Conservation (phyloP, 495 filamentous ascomycete species). For the Penicillium salamii region DNA sequence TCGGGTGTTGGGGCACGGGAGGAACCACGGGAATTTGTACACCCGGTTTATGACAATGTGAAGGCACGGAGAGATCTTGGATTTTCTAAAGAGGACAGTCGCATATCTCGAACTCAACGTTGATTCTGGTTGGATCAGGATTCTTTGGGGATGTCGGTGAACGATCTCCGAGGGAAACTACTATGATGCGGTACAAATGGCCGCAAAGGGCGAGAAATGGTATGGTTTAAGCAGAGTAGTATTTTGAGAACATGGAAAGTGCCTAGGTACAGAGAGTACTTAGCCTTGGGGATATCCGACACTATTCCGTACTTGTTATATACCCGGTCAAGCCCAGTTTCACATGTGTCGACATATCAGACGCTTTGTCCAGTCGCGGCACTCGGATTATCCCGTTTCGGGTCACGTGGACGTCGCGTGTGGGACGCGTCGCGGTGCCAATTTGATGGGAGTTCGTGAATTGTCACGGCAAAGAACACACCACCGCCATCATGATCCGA, state of each 20-base stretch:
- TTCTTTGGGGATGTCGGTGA: constrained; percentile 42
- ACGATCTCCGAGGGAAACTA: constrained; percentile 21
- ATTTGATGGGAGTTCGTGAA: constrained; percentile 6
- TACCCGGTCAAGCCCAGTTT: not conserved
- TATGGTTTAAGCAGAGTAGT: too few species aligned
- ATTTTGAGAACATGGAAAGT: too few species aligned
- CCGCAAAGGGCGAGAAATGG: too few species aligned
- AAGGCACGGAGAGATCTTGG: not conserved
- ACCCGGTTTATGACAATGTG: not conserved
- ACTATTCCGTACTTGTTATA: too few species aligned
- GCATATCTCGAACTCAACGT: constrained; percentile 1
- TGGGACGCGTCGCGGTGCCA: constrained; percentile 24
- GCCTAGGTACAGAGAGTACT: too few species aligned
- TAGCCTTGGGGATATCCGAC: too few species aligned
- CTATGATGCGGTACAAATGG: too few species aligned
- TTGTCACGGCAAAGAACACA: not conserved
- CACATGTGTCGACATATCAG: constrained; percentile 4
- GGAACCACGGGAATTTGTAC: not conserved
- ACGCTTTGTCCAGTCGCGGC: not conserved
- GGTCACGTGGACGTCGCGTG: constrained; percentile 13
- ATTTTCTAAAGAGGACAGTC: not conserved
- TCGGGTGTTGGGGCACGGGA: constrained; percentile 2
- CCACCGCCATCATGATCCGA: constrained; percentile 59
- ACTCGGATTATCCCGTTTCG: not conserved
- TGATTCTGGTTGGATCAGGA: constrained; percentile 24